Evolutionary conservation across 345 rosid species (phyloP), one percentile per base, ranked within the genome.

Genomic region (Eutrema heterophyllum): DNA sequence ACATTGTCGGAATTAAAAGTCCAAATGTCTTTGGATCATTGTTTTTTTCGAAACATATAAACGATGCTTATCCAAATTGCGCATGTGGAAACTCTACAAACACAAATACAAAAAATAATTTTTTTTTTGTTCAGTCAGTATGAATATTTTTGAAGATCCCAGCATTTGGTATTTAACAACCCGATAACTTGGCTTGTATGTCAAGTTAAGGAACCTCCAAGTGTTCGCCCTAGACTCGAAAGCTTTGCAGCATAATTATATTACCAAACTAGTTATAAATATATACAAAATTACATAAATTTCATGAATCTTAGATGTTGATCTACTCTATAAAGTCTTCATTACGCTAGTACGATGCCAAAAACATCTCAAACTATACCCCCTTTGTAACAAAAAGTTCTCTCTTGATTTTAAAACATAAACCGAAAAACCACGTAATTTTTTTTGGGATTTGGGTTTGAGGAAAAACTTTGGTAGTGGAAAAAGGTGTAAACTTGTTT

Each of bases 181-280:
- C 39, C 30, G 6, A 73, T 49, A 67, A 10, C 60, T 15, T 21
- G n/a, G 68, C 50, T 21, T 40, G 11, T 21, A 12, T 3, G 54
- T 38, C 46, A 67, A 38, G 41, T 18, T 21, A 35, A 58, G 10
- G 35, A 41, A 60, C 52, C 5, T 18, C 11, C 6, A 40, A 71
- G 29, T 40, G 36, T 9, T 63, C 52, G 66, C 67, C 61, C 62
- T 67, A 74, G 18, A 67, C 30, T 67, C 26, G 2, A 74, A 50
- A 39, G 41, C 48, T 50, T 32, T 46, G 14, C 18, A 54, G 9
- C 18, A 67, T 21, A 43, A 43, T 15, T 40, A 58, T 58, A 50
- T 59, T 49, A 59, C 61, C 68, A 60, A 68, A 59, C 78, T 67
- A 67, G 61, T 39, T 9, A 40, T 11, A 49, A n/a, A 60, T 68